Conservation (phyloP, 83 land plant species). For the Larix sibirica region DNA sequence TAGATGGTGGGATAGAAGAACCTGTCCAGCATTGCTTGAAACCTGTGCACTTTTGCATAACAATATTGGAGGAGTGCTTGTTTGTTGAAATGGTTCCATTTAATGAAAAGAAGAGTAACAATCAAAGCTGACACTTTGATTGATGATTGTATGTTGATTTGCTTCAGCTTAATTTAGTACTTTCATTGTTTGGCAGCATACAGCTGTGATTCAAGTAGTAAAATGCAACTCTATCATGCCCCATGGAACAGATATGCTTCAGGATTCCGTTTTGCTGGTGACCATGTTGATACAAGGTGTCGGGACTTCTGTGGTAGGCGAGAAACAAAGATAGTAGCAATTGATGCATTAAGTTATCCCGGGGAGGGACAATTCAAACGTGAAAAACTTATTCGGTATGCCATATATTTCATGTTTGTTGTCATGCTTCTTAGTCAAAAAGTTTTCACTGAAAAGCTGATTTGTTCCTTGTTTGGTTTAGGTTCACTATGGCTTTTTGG, state of each 20-base stretch:
- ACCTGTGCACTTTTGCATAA: too few relatives aligned
- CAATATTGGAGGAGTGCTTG: too few relatives aligned
- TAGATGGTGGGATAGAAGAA: too few relatives aligned
- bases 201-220: neutral
- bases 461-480: too few relatives aligned
- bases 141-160: neutral
- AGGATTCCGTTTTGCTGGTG: constrained; percentile 72
- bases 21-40: too few relatives aligned
- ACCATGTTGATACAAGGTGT: constrained; percentile 51
- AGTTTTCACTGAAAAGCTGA: too few relatives aligned
- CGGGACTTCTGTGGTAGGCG: constrained; percentile 65
- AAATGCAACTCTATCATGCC: neutral
- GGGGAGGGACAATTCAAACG: constrained; percentile 59
- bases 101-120: too few relatives aligned
- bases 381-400: constrained; percentile 2
- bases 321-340: constrained; percentile 76
- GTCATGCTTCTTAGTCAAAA: too few relatives aligned
- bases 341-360: constrained; percentile 81
- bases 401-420: too few relatives aligned
- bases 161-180: neutral
- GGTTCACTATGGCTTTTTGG: too few relatives aligned
- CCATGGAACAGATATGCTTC: constrained; percentile 65
- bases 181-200: neutral
- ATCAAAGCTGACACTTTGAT: neutral
- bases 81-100: too few relatives aligned